These are phyloP conservation scores for Rugosomyces carneus DNA, from an alignment of 1,284 basidiomycete species.

Conservation along the genomic window DNA sequence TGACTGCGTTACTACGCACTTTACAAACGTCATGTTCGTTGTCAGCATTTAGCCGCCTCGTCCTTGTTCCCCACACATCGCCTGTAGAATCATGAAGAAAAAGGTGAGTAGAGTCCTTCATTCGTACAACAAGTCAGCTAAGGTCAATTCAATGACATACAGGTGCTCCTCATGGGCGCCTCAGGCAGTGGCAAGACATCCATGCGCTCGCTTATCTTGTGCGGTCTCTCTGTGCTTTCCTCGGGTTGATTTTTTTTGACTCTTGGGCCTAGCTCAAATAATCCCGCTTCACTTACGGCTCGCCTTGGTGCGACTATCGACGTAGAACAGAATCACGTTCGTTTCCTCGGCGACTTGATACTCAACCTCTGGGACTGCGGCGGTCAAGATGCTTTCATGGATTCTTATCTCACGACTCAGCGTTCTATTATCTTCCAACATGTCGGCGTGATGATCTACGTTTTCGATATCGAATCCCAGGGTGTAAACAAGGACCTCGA, in stretches of 20 bases:
- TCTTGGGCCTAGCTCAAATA: slow-evolving; percentile 69
- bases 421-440: slow-evolving; percentile 91
- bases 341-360: slow-evolving; percentile 90
- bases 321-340: slow-evolving; percentile 95
- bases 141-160: slow-evolving; percentile 12
- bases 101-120: slow-evolving; percentile 42
- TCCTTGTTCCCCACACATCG: slow-evolving; percentile 7
- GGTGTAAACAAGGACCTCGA: slow-evolving; percentile 75
- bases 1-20: slow-evolving; percentile 10
- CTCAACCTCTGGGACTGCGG: slow-evolving; percentile 98
- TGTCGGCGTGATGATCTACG: slow-evolving; percentile 96
- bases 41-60: slow-evolving; percentile 12
- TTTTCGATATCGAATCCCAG: slow-evolving; percentile 86
- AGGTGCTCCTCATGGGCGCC: slow-evolving; percentile 94
- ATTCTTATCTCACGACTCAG: slow-evolving; percentile 88
- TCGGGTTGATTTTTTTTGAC: slow-evolving; percentile 10
- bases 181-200: slow-evolving; percentile 91
- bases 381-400: slow-evolving; percentile 97
- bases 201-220: slow-evolving; percentile 99
- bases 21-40: slow-evolving; percentile 7
- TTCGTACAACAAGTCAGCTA: slow-evolving; percentile 11
- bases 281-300: slow-evolving; percentile 86
- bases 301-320: slow-evolving; percentile 95
- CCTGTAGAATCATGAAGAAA: slow-evolving; percentile 42
- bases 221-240: slow-evolving; percentile 35